These are phyloP conservation scores for Globisporangium ultimum DNA, from an alignment of 352 stramenopile species.

Conservation along the genomic window DNA sequence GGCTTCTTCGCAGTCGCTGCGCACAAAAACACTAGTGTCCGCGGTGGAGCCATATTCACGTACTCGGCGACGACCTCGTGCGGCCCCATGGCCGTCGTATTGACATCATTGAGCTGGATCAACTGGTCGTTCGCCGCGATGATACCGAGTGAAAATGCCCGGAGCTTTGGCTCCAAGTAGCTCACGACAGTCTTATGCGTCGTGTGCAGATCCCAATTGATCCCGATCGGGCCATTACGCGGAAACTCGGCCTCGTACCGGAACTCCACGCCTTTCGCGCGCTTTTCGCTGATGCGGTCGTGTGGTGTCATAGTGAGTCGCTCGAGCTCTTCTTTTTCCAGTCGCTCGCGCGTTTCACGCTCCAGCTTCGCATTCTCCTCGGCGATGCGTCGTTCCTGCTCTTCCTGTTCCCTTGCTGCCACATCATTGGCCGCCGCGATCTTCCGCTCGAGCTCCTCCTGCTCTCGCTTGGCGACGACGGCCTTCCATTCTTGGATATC, in stretches of 20 bases:
- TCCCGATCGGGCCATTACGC: slow-evolving; percentile 48
- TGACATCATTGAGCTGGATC: slow-evolving; percentile 61
- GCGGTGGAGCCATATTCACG: slow-evolving; percentile 30
- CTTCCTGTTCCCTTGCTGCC: slow-evolving; percentile 26
- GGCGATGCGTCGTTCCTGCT: slow-evolving; percentile 26
- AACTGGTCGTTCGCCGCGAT: slow-evolving; percentile 57
- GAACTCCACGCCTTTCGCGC: slow-evolving; percentile 48
- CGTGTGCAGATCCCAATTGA: slow-evolving; percentile 69
- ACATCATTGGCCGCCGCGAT: slow-evolving; percentile 30
- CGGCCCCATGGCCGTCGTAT: slow-evolving; percentile 51
- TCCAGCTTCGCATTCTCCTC: slow-evolving; percentile 34
- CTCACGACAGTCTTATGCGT: slow-evolving; percentile 50
- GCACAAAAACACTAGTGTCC: slow-evolving; percentile 53
- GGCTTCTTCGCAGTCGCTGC: slow-evolving; percentile 13
- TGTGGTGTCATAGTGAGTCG: slow-evolving; percentile 58
- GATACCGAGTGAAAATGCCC: slow-evolving; percentile 41
- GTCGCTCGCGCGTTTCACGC: slow-evolving; percentile 23
- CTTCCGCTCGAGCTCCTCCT: slow-evolving; percentile 28
- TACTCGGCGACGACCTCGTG: slow-evolving; percentile 55
- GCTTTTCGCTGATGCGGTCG: slow-evolving; percentile 30
- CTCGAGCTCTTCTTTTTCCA: slow-evolving; percentile 42
- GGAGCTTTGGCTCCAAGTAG: slow-evolving; percentile 47
- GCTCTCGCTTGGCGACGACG: slow-evolving; percentile 19
- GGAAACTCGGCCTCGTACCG: slow-evolving; percentile 64
- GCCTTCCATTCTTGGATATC: slow-evolving; percentile 34